Base-by-base conservation (phyloP, 1,284 basidiomycete species). In the Pisolithus thermaeus region DNA sequence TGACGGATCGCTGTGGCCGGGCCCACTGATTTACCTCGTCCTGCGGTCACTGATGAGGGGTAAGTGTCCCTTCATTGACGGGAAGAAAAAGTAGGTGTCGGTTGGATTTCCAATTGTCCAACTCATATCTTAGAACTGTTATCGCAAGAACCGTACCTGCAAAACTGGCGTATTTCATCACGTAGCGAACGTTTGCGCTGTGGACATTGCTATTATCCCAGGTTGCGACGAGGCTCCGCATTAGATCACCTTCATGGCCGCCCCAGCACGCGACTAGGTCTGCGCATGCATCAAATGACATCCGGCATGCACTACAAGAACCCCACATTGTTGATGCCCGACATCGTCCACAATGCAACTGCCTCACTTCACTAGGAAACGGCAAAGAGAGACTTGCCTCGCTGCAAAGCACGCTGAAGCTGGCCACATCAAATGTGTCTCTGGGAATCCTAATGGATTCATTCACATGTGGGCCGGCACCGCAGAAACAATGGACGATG, bases 11-110 rank as follows among this genome's bases (percentile, higher is more conserved):
- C 80, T 14, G 59, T 73, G 25, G 73, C 75, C 37, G 45, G 55
- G 28, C 59, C 65, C 44, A 51, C 54, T 22, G 58, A 59, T 38
- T 56, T 72, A 39, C 74, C 75, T 11, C 57, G 77, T 30, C 67
- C 73, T 40, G 72, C 76, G 18, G 65, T 81, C 42, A 73, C 75
- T 5, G 27, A 77, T 80, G 77, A 67, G 76, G 41, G 73, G 72
- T 23, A 76, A 80, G 53, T 63, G 71, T 16, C 74, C 80, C 52
- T 79, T 78, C 58, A 73, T 79, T 52, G 57, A 73, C 55, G 66
- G 69, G 52, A 61, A 56, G 48, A 55, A 62, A 50, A 65, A 65
- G 65, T 66, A 57, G 56, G 65, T 59, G 47, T 27, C 32, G 30
- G 48, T 46, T 44, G 49, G 49, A 45, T 47, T 47, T 36, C 50